Evolutionary conservation across 257 asterid genomes (phyloP), one percentile per base, ranked within the genome.

Genomic region (Solanum tarijense): DNA sequence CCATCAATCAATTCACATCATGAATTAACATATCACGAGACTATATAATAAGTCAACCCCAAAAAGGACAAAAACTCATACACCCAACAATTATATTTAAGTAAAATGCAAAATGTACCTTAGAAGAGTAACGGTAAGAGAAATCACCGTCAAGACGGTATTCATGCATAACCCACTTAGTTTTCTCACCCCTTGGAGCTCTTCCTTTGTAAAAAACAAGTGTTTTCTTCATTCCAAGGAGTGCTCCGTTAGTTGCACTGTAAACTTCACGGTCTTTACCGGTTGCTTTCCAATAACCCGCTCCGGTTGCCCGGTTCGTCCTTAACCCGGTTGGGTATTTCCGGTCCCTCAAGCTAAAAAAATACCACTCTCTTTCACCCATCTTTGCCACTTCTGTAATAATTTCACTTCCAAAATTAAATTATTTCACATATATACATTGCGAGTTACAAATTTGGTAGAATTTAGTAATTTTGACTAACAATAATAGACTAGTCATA

Each of bases 151-250:
- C 94, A 76, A 94, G 98, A 86, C 98, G 97, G 82, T 95, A 95
- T 78, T 95, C 98, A 84, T 95, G 98, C 98, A 95, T 95, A 88
- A 95, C 98, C 98, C 98, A 95, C 88, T 94, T 95, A 52, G 98
- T 95, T 87, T 95, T 95, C 86, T 93, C 93, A 1, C 98, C 98
- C 1, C 96, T 88, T 0, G 98, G 98, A 29, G 98, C 98, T 88
- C 98, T 91, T 0, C 98, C 98, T 60, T 74, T 93, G 95, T 95
- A 95, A 91, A 95, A 95, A 90, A 95, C 98, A 31, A 95, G 95
- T 86, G 98, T 94, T 91, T 95, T 95, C 93, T 94, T 95, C 98
- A 94, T 94, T 12, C 98, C 98, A n/a, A 95, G 82, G 13, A 95
- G 91, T 7, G 87, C 86, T 81, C 66, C 76, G 29, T 20, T 87